phyloP scores from a whole-genome alignment of 495 filamentous ascomycete species.

The Penicillium turbatum region DNA sequence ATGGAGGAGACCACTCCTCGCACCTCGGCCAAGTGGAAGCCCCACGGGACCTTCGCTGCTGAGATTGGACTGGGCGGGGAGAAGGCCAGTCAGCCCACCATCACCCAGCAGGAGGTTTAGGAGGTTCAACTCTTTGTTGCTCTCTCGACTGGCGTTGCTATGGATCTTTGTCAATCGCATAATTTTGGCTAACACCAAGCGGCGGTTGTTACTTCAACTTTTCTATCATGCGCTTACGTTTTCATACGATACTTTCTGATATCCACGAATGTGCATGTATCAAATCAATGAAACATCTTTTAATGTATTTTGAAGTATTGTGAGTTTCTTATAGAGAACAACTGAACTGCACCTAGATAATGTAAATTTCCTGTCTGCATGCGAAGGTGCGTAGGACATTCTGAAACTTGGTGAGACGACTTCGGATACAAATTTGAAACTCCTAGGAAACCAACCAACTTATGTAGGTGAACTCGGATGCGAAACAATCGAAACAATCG shows the following conservation, averaged over 20 bases:
- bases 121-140: background rate
- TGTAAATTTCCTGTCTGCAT: too few species aligned
- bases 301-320: background rate
- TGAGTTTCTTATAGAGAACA: background rate
- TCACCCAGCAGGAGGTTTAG: constrained; percentile 35
- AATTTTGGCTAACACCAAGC: background rate
- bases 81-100: constrained; percentile 29
- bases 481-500: too few species aligned
- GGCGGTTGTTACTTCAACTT: background rate
- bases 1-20: constrained; percentile 78
- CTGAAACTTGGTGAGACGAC: too few species aligned
- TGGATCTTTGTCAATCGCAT: background rate
- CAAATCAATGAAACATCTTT: constrained; percentile 5
- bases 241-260: constrained; percentile 8
- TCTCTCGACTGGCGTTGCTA: background rate
- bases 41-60: constrained; percentile 64
- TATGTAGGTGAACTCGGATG: too few species aligned
- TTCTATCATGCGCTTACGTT: constrained; percentile 14
- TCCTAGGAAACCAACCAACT: too few species aligned
- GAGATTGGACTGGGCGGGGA: constrained; percentile 57
- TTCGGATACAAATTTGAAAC: too few species aligned
- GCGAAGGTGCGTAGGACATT: too few species aligned
- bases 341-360: background rate
- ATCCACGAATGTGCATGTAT: constrained; percentile 15
- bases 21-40: constrained; percentile 71